phyloP scores from a whole-genome alignment of 2,329 filamentous ascomycete genomes.

The Fusarium foetens region DNA sequence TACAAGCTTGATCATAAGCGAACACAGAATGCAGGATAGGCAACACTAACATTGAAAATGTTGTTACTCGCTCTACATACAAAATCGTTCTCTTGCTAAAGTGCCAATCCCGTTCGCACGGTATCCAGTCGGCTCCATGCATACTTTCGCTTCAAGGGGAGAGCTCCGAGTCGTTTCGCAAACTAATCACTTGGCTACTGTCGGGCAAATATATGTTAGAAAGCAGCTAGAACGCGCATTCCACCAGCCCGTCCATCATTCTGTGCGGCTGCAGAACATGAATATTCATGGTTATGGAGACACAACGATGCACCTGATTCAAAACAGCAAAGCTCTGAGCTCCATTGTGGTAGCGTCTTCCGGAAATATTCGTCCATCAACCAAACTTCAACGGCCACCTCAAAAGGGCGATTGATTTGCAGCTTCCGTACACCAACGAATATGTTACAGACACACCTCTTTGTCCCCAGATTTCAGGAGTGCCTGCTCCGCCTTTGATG shows the following conservation, averaged over 20 bases:
- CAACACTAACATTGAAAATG: constrained; percentile 1
- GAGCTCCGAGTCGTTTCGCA: constrained; percentile 4
- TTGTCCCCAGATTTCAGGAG: constrained; percentile 45
- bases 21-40: constrained; percentile 2
- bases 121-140: constrained; percentile 30
- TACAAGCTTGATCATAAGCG: constrained; percentile 16
- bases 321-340: not conserved
- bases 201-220: not conserved
- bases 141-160: constrained; percentile 10
- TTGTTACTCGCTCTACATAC: not conserved
- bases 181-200: not conserved
- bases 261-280: not conserved
- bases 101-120: constrained; percentile 27
- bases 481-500: constrained; percentile 28
- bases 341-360: not conserved
- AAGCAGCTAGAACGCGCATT: not conserved
- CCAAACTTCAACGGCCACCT: constrained; percentile 11
- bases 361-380: constrained; percentile 7
- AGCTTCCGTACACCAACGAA: not conserved
- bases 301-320: not conserved
- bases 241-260: not conserved
- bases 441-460: constrained; percentile 32
- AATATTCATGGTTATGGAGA: not conserved
- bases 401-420: constrained; percentile 13
- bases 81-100: not conserved